Percentiles rank a stretch among this genome's conserved stretches.
These are phyloP conservation scores for Dipteronia dyeriana DNA, from an alignment of 345 rosid genomes.

Conservation along the genomic window DNA sequence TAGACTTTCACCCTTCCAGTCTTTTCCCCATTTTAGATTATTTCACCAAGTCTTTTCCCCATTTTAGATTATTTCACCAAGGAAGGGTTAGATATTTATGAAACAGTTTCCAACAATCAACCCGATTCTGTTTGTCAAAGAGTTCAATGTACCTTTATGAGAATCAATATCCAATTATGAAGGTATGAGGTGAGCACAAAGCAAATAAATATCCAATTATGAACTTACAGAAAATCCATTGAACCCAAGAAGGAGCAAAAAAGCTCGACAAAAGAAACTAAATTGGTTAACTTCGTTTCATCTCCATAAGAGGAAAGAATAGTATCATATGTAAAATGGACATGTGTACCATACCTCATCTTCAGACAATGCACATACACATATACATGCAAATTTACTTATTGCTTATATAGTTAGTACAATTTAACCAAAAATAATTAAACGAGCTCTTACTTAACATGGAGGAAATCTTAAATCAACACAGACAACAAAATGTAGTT, in stretches of 20 bases:
- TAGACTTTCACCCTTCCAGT: not conserved
- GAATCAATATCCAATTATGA: not conserved
- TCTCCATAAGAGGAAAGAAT: not conserved
- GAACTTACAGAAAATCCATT: not conserved
- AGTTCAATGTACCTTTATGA: not conserved
- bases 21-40: not conserved
- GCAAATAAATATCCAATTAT: not conserved
- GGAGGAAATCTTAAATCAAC: not conserved
- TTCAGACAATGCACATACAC: not conserved
- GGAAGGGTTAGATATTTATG: not conserved
- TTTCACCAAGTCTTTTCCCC: not conserved
- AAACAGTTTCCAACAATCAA: not conserved
- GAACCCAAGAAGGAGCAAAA: not conserved
- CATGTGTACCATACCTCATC: not conserved
- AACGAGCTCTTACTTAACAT: not conserved
- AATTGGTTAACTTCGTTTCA: not conserved
- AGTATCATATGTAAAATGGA: not conserved
- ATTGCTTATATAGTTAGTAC: not conserved
- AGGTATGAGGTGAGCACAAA: not conserved
- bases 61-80: not conserved
- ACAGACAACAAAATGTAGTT: not conserved
- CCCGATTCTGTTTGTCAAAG: not conserved
- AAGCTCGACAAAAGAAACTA: not conserved
- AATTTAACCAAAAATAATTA: not conserved
- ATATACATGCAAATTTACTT: not conserved